Conservation (phyloP, 1,284 basidiomycete species). For the Amylostereum areolatum region DNA sequence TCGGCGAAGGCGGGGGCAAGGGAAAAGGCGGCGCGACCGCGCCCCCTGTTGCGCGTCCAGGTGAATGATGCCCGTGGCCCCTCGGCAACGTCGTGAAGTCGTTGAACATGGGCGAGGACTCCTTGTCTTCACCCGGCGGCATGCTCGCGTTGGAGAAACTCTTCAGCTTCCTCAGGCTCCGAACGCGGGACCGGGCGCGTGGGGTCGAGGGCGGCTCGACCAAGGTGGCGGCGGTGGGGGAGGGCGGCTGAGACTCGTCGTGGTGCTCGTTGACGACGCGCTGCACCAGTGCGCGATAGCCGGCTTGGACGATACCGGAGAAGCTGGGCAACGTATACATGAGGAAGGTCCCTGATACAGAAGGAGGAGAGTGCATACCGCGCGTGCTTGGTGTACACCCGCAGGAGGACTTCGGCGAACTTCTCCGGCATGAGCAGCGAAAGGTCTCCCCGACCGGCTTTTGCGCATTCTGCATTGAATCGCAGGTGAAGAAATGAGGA, state of each 20-base stretch:
- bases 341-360: not conserved
- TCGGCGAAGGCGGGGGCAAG: too few species aligned
- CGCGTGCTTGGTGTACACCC: constrained; percentile 62
- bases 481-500: constrained; percentile 1
- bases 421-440: constrained; percentile 53
- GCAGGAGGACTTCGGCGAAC: constrained; percentile 60
- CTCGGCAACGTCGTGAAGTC: too few species aligned
- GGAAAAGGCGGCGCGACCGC: too few species aligned
- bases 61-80: too few species aligned
- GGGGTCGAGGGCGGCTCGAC: not conserved
- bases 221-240: not conserved
- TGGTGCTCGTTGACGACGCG: not conserved
- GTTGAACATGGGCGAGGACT: too few species aligned
- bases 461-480: constrained; percentile 30
- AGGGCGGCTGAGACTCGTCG: not conserved
- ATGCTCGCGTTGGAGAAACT: too few species aligned
- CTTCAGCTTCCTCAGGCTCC: too few species aligned
- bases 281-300: constrained; percentile 49
- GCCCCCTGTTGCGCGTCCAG: too few species aligned
- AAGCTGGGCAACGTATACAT: constrained; percentile 25
- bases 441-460: constrained; percentile 49
- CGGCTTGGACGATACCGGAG: constrained; percentile 57
- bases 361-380: constrained; percentile 22
- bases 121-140: too few species aligned
- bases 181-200: too few species aligned